Base-by-base conservation (phyloP, 495 filamentous ascomycete species). In the Sordaria brevicollis region DNA sequence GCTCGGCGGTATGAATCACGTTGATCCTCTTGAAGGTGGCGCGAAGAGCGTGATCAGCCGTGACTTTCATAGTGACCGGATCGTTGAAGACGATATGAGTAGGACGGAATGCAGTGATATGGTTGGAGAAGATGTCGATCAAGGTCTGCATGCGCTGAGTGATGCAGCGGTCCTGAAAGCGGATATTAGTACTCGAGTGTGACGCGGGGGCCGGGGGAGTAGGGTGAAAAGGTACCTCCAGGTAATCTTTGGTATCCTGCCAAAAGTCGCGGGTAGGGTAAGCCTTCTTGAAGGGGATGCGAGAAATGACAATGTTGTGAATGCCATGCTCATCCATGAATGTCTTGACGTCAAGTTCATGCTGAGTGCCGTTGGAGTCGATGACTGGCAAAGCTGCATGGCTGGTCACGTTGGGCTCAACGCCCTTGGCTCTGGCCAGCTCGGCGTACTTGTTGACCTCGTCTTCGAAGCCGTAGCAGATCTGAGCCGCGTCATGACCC, bases 71-170 rank as follows among this genome's bases (percentile, higher is more conserved):
- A 5, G 77, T 77, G 34, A 77, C 65, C 15, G 77, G 68, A 25
- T 79, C 77, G 41, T 79, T 79, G 73, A 79, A 79, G 33, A 79
- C 65, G 41, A 79, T 71, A 39, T 79, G 77, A 13, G 77, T 79
- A 5, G 77, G 76, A 13, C 62, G n/a, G 70, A 76, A 77, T 0
- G 25, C 8, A 17, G 54, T 35, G 33, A 79, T 76, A 15, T 69
- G 66, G 2, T 15, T n/a, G 2, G 67, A 33, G 69, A 71, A 79
- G 2, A 77, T 33, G 21, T 54, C 4, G 37, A 75, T 35, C 1
- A 77, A 38, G 10, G 65, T 33, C 38, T 69, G 11, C 41, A 79
- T 74, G 36, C 70, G 70, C 4, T 17, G 3, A 36, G 25, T 74
- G 17, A 73, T 34, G 4, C 66, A 34, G 6, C 54, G 39, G 5